Base-by-base conservation (phyloP, 2,329 filamentous ascomycete species). In the Neofusicoccum ribis region DNA sequence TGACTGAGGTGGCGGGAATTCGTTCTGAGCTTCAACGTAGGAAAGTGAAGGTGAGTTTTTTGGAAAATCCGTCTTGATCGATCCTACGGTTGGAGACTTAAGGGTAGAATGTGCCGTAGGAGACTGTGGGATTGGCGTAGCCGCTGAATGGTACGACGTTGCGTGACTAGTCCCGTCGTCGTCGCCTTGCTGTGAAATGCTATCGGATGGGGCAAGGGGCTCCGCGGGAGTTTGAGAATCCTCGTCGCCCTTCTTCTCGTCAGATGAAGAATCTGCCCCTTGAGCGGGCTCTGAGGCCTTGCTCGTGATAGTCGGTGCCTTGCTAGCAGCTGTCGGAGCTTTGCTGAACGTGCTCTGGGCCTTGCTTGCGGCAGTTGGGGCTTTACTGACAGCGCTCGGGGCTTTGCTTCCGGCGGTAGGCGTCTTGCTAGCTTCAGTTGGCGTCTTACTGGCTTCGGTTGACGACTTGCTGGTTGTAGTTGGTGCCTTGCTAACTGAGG, bases 131-230 rank as follows among this genome's bases (percentile, higher is more conserved):
- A 47, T 34, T 8, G 63, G 63, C 15, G 59, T 63, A 9, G 36
- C 11, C 6, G 41, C 49, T 6, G 61, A 64, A 23, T 39, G 49
- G 23, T 47, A 56, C 7, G 50, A 56, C 20, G 49, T 49, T 7
- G 61, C 39, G 61, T 63, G 61, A 15, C 49, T 56, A 39, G 61
- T 54, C 3, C 34, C 15, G 51, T 64, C 61, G 31, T 56, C 49
- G 51, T 64, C 61, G 41, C 61, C 61, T 34, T 64, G 61, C 27
- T 64, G 61, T 20, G 61, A 64, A 31, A 54, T 54, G 50, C 61
- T 64, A 12, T 64, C 61, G 9, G 51, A 52, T 11, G 61, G 61
- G 15, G 46, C 41, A 12, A 60, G 43, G 5, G 56, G 56, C 11
- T 47, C 56, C 8, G 56, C 41, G 2, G 56, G 43, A 15, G 43